Evolutionary conservation across 495 filamentous ascomycete species (phyloP), one percentile per base, ranked within the genome.

Genomic region (Neurospora sp.): DNA sequence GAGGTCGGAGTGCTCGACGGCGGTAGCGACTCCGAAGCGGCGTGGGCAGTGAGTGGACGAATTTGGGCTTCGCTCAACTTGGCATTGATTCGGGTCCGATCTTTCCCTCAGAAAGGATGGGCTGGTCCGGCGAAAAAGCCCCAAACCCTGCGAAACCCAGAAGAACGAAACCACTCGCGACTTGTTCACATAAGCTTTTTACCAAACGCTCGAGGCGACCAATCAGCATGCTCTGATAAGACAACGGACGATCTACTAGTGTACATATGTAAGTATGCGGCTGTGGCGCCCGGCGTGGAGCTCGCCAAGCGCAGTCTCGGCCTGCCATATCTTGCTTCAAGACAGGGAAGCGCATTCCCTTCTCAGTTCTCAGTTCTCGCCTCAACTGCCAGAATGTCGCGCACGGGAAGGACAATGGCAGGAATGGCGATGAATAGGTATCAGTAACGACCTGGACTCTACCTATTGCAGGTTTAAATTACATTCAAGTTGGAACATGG

Each of bases 171-270:
- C 71, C 72, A 72, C 68, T 72, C 71, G 20, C 42, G 42, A 45
- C 42, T 45, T 45, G n/a, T 45, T 45, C 42, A 37, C 22, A 35
- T 31, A 37, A 65, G 27, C 73, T 69, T 71, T 71, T 75, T 61
- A 72, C 70, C 41, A 72, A 71, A 59, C n/a, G 3, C 0, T 69
- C 45, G 59, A 71, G 71, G 70, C 75, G 71, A 38, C 75, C 75
- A 76, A 75, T 76, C 44, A 44, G n/a, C 35, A 27, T 37, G 27
- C 39, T 38, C 9, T 69, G 71, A 74, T 74, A 76, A 73, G 75
- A 42, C 53, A 65, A 35, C 14, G 14, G 14, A 35, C 27, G 27
- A 65, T 65, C 53, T 35, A 20, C 8, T 8, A 37, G n/a, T n/a
- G n/a, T n/a, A n/a, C n/a, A n/a, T n/a, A n/a, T n/a, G n/a, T n/a